phyloP scores from a whole-genome alignment of 805 yeast species.

The Ogataea philodendri region DNA sequence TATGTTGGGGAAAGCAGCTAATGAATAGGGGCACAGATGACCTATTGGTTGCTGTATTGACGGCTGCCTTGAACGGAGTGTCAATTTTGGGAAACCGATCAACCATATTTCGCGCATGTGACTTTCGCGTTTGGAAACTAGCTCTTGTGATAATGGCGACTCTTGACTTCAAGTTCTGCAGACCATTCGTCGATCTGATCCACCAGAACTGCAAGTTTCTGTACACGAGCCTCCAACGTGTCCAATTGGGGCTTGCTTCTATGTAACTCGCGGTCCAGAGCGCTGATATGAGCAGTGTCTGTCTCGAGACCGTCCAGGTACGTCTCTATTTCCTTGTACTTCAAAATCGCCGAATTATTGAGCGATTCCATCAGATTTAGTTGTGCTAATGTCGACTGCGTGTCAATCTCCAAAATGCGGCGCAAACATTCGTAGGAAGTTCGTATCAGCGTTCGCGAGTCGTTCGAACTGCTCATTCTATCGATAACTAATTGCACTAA shows the following conservation, averaged over 20 bases:
- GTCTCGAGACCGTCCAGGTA: slow-evolving; percentile 31
- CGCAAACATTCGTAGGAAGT: slow-evolving; percentile 34
- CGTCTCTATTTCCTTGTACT: slow-evolving; percentile 46
- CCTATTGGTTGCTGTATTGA: too few species aligned
- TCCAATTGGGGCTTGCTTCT: slow-evolving; percentile 21
- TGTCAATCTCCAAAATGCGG: slow-evolving; percentile 34
- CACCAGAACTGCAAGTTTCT: slow-evolving; percentile 44
- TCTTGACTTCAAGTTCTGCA: slow-evolving; percentile 49
- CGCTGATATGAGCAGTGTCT: slow-evolving; percentile 16
- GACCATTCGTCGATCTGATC: slow-evolving; percentile 64
- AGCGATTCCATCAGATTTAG: slow-evolving; percentile 51
- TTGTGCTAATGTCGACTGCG: slow-evolving; percentile 37
- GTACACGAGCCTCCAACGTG: slow-evolving; percentile 36
- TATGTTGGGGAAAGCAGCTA: too few species aligned
- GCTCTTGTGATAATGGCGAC: slow-evolving; percentile 18
- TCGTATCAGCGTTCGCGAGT: slow-evolving; percentile 25
- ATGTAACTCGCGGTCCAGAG: slow-evolving; percentile 9
- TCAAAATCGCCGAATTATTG: slow-evolving; percentile 57
- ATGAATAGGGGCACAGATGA: too few species aligned
- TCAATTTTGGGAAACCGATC: too few species aligned
- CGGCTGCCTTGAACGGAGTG: too few species aligned
- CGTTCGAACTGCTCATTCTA: slow-evolving; percentile 16
- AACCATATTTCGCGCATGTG: slow-evolving; percentile 1
- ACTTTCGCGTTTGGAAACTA: slow-evolving; percentile 7
- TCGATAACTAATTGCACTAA: too few species aligned